Percentiles rank a stretch among this genome's conserved stretches.
Evolutionary conservation across 108 stramenopile genomes (phyloP).

Genomic region (Discostella stelligeroides): DNA sequence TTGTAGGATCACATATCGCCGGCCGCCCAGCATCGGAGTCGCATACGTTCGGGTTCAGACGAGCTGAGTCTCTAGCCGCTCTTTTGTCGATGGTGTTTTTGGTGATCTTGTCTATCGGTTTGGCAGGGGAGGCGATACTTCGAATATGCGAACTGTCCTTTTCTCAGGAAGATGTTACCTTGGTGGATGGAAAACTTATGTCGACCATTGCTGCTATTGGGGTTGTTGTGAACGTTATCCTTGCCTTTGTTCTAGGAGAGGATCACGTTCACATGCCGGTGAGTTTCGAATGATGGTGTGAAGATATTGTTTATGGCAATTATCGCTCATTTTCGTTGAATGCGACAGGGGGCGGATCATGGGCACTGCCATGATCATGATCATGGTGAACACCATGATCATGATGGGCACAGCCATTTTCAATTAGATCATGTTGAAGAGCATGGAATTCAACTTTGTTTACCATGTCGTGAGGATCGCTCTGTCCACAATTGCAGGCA

Average conservation of each 20-base stretch:
- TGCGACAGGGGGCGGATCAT: constrained; percentile 34
- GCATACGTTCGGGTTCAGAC: constrained; percentile 88
- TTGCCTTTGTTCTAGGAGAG: constrained; percentile 82
- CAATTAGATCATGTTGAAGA: too few species aligned
- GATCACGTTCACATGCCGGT: constrained; percentile 73
- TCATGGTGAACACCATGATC: constrained; percentile 20
- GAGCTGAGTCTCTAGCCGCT: constrained; percentile 91
- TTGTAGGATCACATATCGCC: constrained; percentile 78
- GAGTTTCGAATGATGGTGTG: background rate
- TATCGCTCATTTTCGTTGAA: background rate
- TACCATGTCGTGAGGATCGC: background rate
- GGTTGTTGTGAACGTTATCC: constrained; percentile 84
- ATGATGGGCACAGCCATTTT: background rate
- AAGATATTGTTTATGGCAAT: background rate
- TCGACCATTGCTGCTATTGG: constrained; percentile 84
- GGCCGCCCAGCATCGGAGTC: constrained; percentile 67
- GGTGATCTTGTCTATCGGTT: constrained; percentile 65
- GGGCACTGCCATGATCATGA: constrained; percentile 21
- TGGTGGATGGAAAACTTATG: constrained; percentile 93
- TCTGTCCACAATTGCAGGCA: too few species aligned
- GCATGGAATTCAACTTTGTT: background rate
- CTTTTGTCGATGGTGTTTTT: constrained; percentile 81
- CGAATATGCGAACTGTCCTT: constrained; percentile 45
- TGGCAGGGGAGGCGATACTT: constrained; percentile 78
- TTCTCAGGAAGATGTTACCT: constrained; percentile 24